Percentiles rank a stretch among this genome's conserved stretches.
Conservation (phyloP, 139 green algal species). For the Haematococcus sp. region DNA sequence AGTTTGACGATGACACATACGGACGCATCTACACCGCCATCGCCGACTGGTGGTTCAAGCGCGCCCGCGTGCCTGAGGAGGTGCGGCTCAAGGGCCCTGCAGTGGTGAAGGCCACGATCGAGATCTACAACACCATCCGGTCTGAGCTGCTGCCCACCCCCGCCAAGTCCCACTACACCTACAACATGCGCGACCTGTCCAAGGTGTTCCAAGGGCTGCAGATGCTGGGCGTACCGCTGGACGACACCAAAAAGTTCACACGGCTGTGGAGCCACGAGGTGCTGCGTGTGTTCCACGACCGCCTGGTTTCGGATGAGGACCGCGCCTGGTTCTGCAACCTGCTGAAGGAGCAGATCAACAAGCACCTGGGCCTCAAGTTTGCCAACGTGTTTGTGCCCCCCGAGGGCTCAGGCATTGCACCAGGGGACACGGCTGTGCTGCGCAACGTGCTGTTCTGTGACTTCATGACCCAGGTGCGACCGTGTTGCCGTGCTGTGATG, state of each 20-base stretch:
- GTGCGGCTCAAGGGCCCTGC: constrained; percentile 32
- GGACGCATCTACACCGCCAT: constrained; percentile 58
- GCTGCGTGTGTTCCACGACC: constrained; percentile 71
- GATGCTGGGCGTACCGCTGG: constrained; percentile 46
- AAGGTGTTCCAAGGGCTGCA: constrained; percentile 57
- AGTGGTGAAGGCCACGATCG: constrained; percentile 60
- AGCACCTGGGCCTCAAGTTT: constrained; percentile 45
- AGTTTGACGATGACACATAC: constrained; percentile 66
- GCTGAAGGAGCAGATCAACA: constrained; percentile 31
- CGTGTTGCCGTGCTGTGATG: constrained; percentile 7
- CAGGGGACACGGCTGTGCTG: constrained; percentile 34
- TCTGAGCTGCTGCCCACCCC: constrained; percentile 65
- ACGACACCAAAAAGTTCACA: constrained; percentile 36
- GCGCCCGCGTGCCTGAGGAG: constrained; percentile 1
- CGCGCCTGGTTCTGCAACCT: constrained; percentile 51
- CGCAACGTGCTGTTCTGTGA: constrained; percentile 45
- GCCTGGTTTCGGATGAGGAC: constrained; percentile 67
- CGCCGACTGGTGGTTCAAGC: constrained; percentile 58
- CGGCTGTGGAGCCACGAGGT: constrained; percentile 72
- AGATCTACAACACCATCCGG: constrained; percentile 57
- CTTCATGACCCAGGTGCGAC: constrained; percentile 32
- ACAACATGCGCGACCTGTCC: constrained; percentile 80
- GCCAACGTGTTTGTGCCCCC: constrained; percentile 46
- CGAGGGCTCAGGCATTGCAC: constrained; percentile 11
- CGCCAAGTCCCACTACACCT: constrained; percentile 76